Base-by-base conservation (phyloP, 148 eudicot species). In the Fagopyrum tataricum region DNA sequence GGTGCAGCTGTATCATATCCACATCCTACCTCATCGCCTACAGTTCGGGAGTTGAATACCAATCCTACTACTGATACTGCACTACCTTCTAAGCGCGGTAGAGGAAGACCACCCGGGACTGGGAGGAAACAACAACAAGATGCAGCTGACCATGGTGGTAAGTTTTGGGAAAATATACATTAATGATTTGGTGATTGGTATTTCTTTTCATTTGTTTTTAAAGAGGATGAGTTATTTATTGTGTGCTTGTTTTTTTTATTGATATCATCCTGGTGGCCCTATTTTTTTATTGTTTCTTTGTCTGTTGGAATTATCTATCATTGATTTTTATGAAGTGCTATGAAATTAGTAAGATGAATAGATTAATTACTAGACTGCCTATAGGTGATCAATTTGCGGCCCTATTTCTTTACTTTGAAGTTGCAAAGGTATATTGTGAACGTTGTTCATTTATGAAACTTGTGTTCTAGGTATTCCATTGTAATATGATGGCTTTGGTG, bases 71-170 rank as follows among this genome's bases (percentile, higher is more conserved):
- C 72, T 15, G 8, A 47, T 41, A 31, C n/a, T 1, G 42, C 21
- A 15, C 18, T 8, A 14, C 14, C 46, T 39, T 8, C 40, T 31
- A 69, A 43, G 49, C 47, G 72, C 18, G 21, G 42, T 40, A 69
- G 49, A 69, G 72, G 72, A n/a, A 40, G 72, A n/a, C 72, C 72
- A 5, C 72, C 72, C n/a, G 72, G 72, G 14, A 40, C 48, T 7
- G 72, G 72, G 46, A 69, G 46, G 21, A 69, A 69, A 42, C 72
- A 40, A 20, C 72, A 40, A 15, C 72, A 12, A 17, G 10, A 24
- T 14, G 72, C 18, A 37, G 3, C 48, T 17, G 52, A 13, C 26
- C 37, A 31, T 31, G 37, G 37, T 31, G 72, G 72, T 69, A 43
- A 69, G 72, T 23, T 15, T 7, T 46, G 49, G 12, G 49, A 46